Evolutionary conservation across 495 filamentous ascomycete genomes (phyloP).

Genomic region (Penicillium roqueforti): DNA sequence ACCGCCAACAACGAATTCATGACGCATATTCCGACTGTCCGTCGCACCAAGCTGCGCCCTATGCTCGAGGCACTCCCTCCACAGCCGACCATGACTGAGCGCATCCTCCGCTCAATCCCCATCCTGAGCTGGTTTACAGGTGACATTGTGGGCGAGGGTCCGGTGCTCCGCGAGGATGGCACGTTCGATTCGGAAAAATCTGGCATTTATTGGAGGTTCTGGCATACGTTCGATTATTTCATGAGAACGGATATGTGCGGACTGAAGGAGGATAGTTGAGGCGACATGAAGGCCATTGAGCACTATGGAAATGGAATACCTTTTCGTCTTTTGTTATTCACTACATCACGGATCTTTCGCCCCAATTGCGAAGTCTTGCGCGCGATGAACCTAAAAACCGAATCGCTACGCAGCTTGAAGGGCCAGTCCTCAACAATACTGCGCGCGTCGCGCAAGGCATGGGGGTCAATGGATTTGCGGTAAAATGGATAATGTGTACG

Average conservation of each 20-base stretch:
- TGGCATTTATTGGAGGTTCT: slow-evolving; percentile 70
- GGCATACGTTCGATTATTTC: slow-evolving; percentile 44
- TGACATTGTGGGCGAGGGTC: slow-evolving; percentile 74
- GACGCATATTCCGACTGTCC: slow-evolving; percentile 48
- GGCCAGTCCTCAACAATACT: not conserved
- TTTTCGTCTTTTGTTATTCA: not conserved
- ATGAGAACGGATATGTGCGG: slow-evolving; percentile 49
- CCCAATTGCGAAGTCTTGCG: too few species aligned
- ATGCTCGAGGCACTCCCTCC: slow-evolving; percentile 60
- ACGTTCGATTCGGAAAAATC: slow-evolving; percentile 73
- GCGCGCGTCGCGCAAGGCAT: not conserved
- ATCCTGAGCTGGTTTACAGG: slow-evolving; percentile 66
- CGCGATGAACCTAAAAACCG: not conserved
- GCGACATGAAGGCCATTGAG: not conserved
- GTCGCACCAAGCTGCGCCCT: slow-evolving; percentile 50
- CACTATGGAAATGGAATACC: not conserved
- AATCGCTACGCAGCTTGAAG: not conserved
- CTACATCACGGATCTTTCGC: not conserved
- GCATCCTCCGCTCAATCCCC: slow-evolving; percentile 57
- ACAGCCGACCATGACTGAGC: slow-evolving; percentile 56
- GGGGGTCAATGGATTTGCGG: not conserved
- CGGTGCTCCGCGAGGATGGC: slow-evolving; percentile 73
- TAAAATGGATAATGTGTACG: slow-evolving; percentile 15
- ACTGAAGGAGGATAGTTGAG: slow-evolving; percentile 45
- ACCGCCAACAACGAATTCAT: slow-evolving; percentile 46